A percentile compares a stretch with the other conserved stretches of the same genome.
phyloP scores from a whole-genome alignment of 345 rosid genomes.

The Streptanthus diversifolius region DNA sequence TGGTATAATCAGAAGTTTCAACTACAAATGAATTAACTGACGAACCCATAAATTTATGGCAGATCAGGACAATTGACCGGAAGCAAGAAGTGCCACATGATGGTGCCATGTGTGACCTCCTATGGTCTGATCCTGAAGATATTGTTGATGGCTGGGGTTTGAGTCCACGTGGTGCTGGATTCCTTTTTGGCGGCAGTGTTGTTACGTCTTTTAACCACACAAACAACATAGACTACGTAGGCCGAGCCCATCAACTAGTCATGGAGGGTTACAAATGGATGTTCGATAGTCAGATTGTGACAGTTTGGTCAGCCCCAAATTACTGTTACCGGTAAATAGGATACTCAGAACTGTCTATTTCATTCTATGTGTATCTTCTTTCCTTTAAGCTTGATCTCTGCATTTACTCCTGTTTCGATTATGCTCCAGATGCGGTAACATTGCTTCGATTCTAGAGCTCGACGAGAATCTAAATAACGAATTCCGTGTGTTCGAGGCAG shows the following conservation, averaged over 20 bases:
- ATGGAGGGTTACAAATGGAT: slow-evolving; percentile 99
- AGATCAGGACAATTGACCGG: slow-evolving; percentile 91
- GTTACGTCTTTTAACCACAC: slow-evolving; percentile 83
- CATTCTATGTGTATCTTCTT: not conserved
- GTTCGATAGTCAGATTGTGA: slow-evolving; percentile 90
- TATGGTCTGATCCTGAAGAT: slow-evolving; percentile 99
- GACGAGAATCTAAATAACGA: slow-evolving; percentile 75
- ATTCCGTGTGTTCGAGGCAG: slow-evolving; percentile 95
- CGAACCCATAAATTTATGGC: slow-evolving; percentile 16
- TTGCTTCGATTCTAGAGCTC: slow-evolving; percentile 89
- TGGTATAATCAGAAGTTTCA: slow-evolving; percentile 2
- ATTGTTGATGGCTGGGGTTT: slow-evolving; percentile 95
- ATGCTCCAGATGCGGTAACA: slow-evolving; percentile 81
- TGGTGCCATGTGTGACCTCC: slow-evolving; percentile 98
- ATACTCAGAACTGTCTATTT: not conserved
- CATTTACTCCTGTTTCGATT: slow-evolving; percentile 12
- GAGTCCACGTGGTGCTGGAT: slow-evolving; percentile 99
- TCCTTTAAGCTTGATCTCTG: not conserved
- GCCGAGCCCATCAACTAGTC: slow-evolving; percentile 95
- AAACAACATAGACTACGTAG: slow-evolving; percentile 80
- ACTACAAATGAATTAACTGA: not conserved
- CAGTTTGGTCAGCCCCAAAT: slow-evolving; percentile 99
- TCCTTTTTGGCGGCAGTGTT: slow-evolving; percentile 84
- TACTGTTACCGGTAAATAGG: slow-evolving; percentile 84
- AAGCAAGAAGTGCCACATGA: slow-evolving; percentile 99